Evolutionary conservation across 805 yeast species (phyloP).

Genomic region (Zygosaccharomyces lentus): DNA sequence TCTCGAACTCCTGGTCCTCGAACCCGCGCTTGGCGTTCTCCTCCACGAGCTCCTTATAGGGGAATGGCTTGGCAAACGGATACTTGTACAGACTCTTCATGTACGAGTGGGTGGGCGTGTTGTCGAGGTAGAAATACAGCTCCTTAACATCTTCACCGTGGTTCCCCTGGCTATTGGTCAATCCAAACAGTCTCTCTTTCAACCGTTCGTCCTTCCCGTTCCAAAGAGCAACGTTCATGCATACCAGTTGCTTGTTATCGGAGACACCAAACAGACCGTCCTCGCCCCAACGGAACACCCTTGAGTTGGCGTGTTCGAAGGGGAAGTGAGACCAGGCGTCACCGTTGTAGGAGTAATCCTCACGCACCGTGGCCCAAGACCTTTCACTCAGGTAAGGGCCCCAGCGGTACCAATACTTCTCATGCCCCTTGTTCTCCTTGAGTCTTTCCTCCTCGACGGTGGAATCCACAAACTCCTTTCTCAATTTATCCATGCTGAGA

Average conservation of each 20-base stretch:
- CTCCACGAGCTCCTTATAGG: slow-evolving; percentile 68
- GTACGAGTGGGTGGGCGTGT: slow-evolving; percentile 89
- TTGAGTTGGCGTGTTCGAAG: slow-evolving; percentile 73
- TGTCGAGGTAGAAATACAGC: slow-evolving; percentile 77
- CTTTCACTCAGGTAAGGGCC: slow-evolving; percentile 88
- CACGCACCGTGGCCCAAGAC: slow-evolving; percentile 82
- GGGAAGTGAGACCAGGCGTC: slow-evolving; percentile 90
- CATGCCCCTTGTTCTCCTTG: slow-evolving; percentile 32
- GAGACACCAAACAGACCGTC: slow-evolving; percentile 90
- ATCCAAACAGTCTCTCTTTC: slow-evolving; percentile 82
- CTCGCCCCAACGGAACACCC: slow-evolving; percentile 93
- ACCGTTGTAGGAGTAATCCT: slow-evolving; percentile 80
- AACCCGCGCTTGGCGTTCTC: slow-evolving; percentile 65
- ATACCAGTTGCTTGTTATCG: slow-evolving; percentile 73
- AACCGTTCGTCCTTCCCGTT: slow-evolving; percentile 80
- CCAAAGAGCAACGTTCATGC: slow-evolving; percentile 85
- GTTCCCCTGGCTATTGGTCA: slow-evolving; percentile 89
- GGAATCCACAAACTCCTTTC: slow-evolving; percentile 22
- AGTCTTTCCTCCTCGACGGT: slow-evolving; percentile 38
- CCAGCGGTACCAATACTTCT: slow-evolving; percentile 78
- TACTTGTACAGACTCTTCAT: slow-evolving; percentile 89
- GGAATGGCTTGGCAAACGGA: slow-evolving; percentile 74
- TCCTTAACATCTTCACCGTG: slow-evolving; percentile 96
- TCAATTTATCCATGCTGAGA: slow-evolving; percentile 19
- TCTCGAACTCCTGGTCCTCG: slow-evolving; percentile 70